A percentile compares a stretch with the other conserved stretches of the same genome.
phyloP scores from a whole-genome alignment of 2,329 filamentous ascomycete genomes.

The Penicillium sp. region DNA sequence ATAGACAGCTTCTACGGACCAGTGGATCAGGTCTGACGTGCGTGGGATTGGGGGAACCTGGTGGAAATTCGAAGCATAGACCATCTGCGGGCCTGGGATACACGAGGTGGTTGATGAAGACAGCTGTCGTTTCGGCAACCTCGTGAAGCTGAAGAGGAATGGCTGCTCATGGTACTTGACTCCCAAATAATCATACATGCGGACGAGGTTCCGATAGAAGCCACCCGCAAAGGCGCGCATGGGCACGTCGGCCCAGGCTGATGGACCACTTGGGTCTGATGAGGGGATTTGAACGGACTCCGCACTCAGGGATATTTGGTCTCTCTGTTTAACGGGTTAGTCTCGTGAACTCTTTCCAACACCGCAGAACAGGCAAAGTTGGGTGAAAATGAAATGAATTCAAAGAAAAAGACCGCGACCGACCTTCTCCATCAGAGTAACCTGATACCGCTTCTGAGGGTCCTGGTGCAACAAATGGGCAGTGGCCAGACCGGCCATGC shows the following conservation, averaged over 20 bases:
- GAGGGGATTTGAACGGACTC: constrained; percentile 37
- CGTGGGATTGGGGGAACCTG: constrained; percentile 47
- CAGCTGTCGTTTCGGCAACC: constrained; percentile 18
- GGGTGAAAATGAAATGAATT: not conserved
- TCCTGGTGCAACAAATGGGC: constrained; percentile 51
- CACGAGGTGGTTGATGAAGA: constrained; percentile 10
- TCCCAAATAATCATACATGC: constrained; percentile 59
- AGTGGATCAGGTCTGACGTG: constrained; percentile 37
- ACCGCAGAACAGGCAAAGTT: too few species aligned
- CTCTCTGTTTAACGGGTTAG: constrained; percentile 35
- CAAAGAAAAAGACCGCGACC: not conserved
- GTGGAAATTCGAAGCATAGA: constrained; percentile 59
- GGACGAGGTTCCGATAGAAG: constrained; percentile 59
- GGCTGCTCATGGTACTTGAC: constrained; percentile 53
- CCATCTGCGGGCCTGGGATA: constrained; percentile 47
- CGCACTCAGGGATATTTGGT: constrained; percentile 48
- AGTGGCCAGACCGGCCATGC: constrained; percentile 53
- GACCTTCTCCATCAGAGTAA: constrained; percentile 52
- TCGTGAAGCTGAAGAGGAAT: constrained; percentile 58
- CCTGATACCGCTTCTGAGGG: constrained; percentile 42
- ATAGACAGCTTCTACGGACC: constrained; percentile 50
- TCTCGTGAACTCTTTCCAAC: not conserved
- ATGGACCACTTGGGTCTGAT: constrained; percentile 16
- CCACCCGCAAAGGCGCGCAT: constrained; percentile 56
- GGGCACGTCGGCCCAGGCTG: constrained; percentile 50